Evolutionary conservation across 345 rosid genomes (phyloP).

Genomic region (Salix koriyanagi): DNA sequence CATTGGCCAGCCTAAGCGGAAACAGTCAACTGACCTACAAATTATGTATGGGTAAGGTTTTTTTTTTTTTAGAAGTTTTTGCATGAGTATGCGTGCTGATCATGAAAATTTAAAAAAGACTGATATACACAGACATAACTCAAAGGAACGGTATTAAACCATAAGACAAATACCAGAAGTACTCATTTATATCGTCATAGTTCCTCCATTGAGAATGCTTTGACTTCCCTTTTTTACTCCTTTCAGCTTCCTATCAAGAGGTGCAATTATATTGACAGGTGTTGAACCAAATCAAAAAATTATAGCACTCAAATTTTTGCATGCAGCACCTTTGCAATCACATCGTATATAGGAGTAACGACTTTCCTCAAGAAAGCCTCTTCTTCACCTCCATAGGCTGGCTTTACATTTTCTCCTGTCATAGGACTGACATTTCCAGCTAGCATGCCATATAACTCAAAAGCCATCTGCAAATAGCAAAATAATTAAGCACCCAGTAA

Average conservation of each 20-base stretch:
- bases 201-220: conserved; percentile 99
- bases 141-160: conserved; percentile 1
- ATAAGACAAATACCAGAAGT: conserved; percentile 63
- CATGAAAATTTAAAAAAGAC: not conserved
- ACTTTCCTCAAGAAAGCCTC: conserved; percentile 94
- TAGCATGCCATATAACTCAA: conserved; percentile 93
- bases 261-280: conserved; percentile 1
- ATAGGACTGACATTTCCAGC: conserved; percentile 96
- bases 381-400: conserved; percentile 96
- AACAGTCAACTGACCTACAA: conserved; percentile 92
- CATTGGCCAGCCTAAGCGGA: conserved; percentile 99
- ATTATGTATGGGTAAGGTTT: not conserved
- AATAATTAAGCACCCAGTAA: not conserved
- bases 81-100: conserved; percentile 14
- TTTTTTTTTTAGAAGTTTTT: conserved; percentile 18
- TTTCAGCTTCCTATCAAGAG: conserved; percentile 73
- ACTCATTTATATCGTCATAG: conserved; percentile 95
- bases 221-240: conserved; percentile 78
- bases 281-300: not conserved
- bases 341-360: conserved; percentile 83
- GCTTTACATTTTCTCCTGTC: conserved; percentile 98
- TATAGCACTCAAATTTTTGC: not conserved
- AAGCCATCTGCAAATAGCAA: conserved; percentile 72
- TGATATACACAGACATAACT: not conserved
- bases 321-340: conserved; percentile 60